Evolutionary conservation across 2,329 filamentous ascomycete genomes (phyloP).

Genomic region (Ascocoryne sarcoides): DNA sequence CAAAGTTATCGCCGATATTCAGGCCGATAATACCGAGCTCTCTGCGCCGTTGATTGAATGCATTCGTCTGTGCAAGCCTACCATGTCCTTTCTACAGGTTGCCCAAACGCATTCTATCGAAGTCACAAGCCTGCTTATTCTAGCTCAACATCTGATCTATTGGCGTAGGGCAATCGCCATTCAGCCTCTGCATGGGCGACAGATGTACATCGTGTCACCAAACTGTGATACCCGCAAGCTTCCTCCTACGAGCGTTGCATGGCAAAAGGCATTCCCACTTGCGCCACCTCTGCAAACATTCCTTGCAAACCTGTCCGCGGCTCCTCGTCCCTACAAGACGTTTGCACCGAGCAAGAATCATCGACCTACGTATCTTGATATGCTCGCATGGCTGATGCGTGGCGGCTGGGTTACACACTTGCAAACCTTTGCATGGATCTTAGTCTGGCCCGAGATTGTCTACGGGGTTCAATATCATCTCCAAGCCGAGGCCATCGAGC

Average conservation of each 20-base stretch:
- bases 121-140: conserved; percentile 72
- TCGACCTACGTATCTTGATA: conserved; percentile 77
- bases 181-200: conserved; percentile 78
- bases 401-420: conserved; percentile 92
- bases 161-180: conserved; percentile 92
- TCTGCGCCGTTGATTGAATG: conserved; percentile 74
- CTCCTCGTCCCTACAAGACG: conserved; percentile 71
- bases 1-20: conserved; percentile 62
- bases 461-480: conserved; percentile 68
- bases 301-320: conserved; percentile 71
- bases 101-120: conserved; percentile 64
- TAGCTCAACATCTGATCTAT: conserved; percentile 89
- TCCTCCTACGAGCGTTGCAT: conserved; percentile 58
- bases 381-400: conserved; percentile 83
- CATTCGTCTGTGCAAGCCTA: conserved; percentile 64
- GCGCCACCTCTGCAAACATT: conserved; percentile 79
- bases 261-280: conserved; percentile 72
- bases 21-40: conserved; percentile 67
- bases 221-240: conserved; percentile 74
- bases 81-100: conserved; percentile 61
- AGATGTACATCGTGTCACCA: conserved; percentile 85
- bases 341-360: conserved; percentile 85
- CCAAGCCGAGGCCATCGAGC: conserved; percentile 43
- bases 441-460: conserved; percentile 74
- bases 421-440: conserved; percentile 82